Percentiles rank a stretch among this genome's conserved stretches.
These are phyloP conservation scores for Cordyceps farinosa DNA, from an alignment of 2,329 filamentous ascomycete species.

Conservation along the genomic window DNA sequence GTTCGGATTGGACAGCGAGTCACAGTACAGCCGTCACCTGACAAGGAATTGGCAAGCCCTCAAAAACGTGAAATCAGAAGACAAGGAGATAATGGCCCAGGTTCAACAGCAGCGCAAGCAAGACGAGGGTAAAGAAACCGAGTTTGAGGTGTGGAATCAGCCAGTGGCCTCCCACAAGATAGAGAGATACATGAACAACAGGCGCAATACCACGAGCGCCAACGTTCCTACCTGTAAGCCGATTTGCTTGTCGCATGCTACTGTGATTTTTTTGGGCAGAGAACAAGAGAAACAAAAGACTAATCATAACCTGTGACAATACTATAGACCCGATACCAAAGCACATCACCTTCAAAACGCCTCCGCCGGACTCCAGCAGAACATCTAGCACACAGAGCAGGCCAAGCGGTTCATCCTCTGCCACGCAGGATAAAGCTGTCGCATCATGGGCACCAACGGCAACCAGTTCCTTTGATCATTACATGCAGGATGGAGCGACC, in stretches of 20 bases:
- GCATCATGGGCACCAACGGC: too few species aligned
- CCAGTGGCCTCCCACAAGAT: not conserved
- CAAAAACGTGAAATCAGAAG: not conserved
- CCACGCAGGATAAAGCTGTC: too few species aligned
- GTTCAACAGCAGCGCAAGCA: not conserved
- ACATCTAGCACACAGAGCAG: not conserved
- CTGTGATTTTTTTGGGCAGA: not conserved
- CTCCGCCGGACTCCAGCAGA: not conserved
- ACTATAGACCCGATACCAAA: not conserved
- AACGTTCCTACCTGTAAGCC: not conserved
- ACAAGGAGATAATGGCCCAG: not conserved
- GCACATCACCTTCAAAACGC: not conserved
- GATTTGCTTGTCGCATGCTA: not conserved
- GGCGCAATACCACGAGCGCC: not conserved
- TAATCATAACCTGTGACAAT: not conserved
- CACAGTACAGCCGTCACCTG: not conserved
- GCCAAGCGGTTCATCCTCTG: not conserved
- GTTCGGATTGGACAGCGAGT: not conserved
- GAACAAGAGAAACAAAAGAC: not conserved
- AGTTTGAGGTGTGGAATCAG: not conserved
- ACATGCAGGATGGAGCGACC: not conserved
- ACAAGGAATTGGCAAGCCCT: not conserved
- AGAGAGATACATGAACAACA: not conserved
- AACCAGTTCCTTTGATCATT: too few species aligned
- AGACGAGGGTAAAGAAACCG: not conserved